Base-by-base conservation (phyloP, 1,284 basidiomycete genomes). In the Entoloma clypeatum region DNA sequence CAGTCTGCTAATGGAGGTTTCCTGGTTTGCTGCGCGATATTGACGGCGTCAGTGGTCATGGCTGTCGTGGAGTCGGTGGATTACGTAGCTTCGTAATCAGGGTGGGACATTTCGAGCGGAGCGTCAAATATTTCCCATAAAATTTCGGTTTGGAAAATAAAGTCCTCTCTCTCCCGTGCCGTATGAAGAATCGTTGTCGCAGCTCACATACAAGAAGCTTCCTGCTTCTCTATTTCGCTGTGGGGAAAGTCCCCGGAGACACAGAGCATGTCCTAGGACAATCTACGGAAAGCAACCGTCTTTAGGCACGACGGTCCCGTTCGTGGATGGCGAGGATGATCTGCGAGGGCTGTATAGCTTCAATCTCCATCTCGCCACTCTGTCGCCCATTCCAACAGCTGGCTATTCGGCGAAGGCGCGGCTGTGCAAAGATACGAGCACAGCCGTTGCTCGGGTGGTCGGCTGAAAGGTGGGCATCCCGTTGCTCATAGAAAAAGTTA, bases 221-320 rank as follows among this genome's bases (percentile, higher is more conserved):
- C 38, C 43, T 42, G 57, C 66, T 69, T 67, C 73, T 65, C 50
- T 46, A 47, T 49, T 68, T 56, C 54, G 81, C 85, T 88, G 86
- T 79, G 84, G 86, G 86, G 83, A 88, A 88, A 88, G 86, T 88
- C 85, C 82, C 86, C 86, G 85, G 85, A 88, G 86, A 77, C 60
- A 73, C 79, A 79, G 80, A 81, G 78, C 58, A 62, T 69, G 61
- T 69, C 67, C 72, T 70, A 65, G 62, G 64, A 65, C 69, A 47
- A 50, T 53, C 49, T 36, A 69, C 48, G 85, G 83, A 86, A 83
- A 87, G 72, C 82, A 60, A 67, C 79, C 77, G 70, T 69, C 77
- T 71, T 65, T 67, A 86, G 81, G 72, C 69, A 71, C 68, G 72
- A 65, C 62, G 73, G 74, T 74, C 63, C 59, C 55, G 69, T 72